Evolutionary conservation across 805 yeast species (phyloP), one percentile per base, ranked within the genome.

Genomic region (Torulaspora indica): DNA sequence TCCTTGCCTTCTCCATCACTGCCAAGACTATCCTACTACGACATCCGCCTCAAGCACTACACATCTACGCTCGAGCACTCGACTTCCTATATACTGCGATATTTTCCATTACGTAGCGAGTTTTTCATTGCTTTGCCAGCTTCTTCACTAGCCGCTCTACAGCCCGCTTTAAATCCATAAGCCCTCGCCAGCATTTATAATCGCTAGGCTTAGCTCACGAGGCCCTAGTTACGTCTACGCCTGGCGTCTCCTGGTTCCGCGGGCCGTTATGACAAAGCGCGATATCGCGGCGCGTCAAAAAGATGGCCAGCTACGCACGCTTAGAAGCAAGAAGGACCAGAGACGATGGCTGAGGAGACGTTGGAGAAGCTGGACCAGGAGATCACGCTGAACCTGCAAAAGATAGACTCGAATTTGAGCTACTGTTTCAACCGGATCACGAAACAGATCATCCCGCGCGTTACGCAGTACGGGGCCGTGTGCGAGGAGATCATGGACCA

Each of bases 301-400:
- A 20, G 22, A 20, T 20, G 22, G 5, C 22, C 5, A 20, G 22
- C 22, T 20, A 20, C 5, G 22, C 4, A 20, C 22, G n/a, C n/a
- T n/a, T n/a, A n/a, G n/a, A n/a, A 31, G 34, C 9, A 15, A 5
- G 34, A 31, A 15, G n/a, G 8, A 31, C 20, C 13, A n/a, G 22
- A 10, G 22, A 14, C 18, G 38, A 34, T 40, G 39, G 27, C 39
- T 22, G 47, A 43, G 24, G 47, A 43, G 17, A 39, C 40, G 15
- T 63, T 82, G 56, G 95, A 87, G 56, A 71, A 77, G 54, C 62
- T 86, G 35, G 95, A 88, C 56, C 95, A 85, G 60, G 84, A 81
- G 57, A 84, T 86, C 33, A 86, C 95, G 0, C 62, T 83, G 42
- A 77, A 81, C 5, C 66, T 89, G 38, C 96, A 87, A 61, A 82